Conservation (phyloP, 2,329 filamentous ascomycete species). For the Ophiosphaerella korrae region DNA sequence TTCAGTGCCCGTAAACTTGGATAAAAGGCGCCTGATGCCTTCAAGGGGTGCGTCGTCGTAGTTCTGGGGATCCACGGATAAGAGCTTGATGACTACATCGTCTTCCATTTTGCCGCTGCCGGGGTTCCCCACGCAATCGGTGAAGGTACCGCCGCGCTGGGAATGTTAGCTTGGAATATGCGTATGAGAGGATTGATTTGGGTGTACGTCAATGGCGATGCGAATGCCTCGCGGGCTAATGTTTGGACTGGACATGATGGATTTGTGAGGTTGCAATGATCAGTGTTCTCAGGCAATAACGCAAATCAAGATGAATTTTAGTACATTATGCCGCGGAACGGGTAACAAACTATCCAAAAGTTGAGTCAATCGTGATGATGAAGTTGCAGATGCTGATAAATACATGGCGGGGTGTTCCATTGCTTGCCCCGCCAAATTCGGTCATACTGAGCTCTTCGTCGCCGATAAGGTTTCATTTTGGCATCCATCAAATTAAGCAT, state of each 20-base stretch:
- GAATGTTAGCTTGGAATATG: constrained; percentile 9
- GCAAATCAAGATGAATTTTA: neutral
- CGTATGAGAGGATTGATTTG: neutral
- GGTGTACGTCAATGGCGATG: constrained; percentile 67
- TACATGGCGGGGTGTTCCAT: constrained; percentile 1
- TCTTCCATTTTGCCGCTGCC: constrained; percentile 70
- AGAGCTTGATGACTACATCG: constrained; percentile 83
- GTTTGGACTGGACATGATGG: constrained; percentile 31
- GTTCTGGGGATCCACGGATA: constrained; percentile 88
- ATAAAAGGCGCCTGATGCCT: constrained; percentile 85
- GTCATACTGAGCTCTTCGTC: neutral
- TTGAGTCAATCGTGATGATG: neutral
- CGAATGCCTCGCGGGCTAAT: constrained; percentile 64
- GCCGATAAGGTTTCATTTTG: no score
- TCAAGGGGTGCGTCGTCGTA: constrained; percentile 91
- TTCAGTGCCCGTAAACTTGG: constrained; percentile 73
- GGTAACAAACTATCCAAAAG: neutral
- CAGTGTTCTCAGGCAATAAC: neutral
- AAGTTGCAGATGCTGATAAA: neutral
- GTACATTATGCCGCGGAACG: neutral
- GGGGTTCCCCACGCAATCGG: constrained; percentile 86
- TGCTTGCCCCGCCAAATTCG: constrained; percentile 4
- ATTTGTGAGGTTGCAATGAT: neutral
- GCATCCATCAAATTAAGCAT: no score
- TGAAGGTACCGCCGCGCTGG: constrained; percentile 85